Percentiles rank a stretch among this genome's conserved stretches.
These are phyloP conservation scores for Syncephalastrum racemosum DNA, from an alignment of 371 early-diverging fungal genomes.

Conservation along the genomic window DNA sequence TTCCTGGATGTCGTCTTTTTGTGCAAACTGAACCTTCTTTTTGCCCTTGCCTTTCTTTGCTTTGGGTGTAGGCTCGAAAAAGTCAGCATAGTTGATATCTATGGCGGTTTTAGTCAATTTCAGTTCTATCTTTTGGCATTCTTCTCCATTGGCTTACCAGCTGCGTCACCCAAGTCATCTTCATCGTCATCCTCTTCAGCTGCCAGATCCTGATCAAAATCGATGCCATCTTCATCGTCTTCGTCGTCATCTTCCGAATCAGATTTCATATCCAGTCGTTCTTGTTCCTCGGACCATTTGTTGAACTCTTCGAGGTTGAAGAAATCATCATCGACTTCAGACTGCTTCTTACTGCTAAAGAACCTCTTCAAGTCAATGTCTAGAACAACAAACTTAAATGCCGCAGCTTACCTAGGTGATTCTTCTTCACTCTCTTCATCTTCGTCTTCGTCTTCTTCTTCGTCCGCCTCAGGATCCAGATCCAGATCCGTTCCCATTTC, in stretches of 20 bases:
- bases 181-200: constrained; percentile 47
- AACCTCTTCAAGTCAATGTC: not conserved
- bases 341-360: constrained; percentile 26
- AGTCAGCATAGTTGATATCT: constrained; percentile 15
- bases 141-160: constrained; percentile 16
- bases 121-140: not conserved
- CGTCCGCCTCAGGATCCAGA: constrained; percentile 32
- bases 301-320: constrained; percentile 65
- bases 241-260: constrained; percentile 44
- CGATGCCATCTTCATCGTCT: constrained; percentile 46
- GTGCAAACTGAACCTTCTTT: constrained; percentile 39
- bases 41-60: constrained; percentile 18
- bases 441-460: constrained; percentile 37
- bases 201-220: constrained; percentile 52
- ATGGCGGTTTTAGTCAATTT: not conserved
- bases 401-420: not conserved
- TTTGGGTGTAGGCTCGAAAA: constrained; percentile 44
- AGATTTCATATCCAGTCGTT: constrained; percentile 49
- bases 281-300: constrained; percentile 63
- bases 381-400: too few relatives aligned
- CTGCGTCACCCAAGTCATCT: constrained; percentile 32
- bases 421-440: constrained; percentile 26
- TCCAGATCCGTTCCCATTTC: too few relatives aligned
- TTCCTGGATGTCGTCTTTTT: constrained; percentile 16
- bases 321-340: constrained; percentile 69